phyloP scores from a whole-genome alignment of 768 basidiomycete genomes.

The Flagelloscypha sp. region DNA sequence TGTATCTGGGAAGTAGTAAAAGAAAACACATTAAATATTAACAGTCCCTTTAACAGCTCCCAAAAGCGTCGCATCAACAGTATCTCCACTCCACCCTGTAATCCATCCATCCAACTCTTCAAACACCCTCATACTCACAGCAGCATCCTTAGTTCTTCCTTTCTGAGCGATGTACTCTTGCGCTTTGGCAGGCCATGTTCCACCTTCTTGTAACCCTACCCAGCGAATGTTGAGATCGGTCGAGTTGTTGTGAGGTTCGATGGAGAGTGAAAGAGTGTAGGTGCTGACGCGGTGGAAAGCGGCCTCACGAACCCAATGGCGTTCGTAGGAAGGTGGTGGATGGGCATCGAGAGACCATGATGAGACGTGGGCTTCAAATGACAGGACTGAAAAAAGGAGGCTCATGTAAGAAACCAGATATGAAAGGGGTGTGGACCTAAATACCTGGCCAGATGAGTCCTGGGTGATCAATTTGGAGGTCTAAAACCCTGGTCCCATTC shows the following conservation, averaged over 20 bases:
- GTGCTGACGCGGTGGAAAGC: constrained; percentile 74
- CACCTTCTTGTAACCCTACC: constrained; percentile 73
- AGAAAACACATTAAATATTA: constrained; percentile 33
- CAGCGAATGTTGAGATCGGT: constrained; percentile 56
- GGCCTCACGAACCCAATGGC: constrained; percentile 89
- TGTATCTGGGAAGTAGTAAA: too few species aligned
- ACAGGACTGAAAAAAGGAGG: constrained; percentile 45
- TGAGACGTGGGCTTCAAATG: constrained; percentile 86
- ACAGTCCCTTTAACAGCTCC: constrained; percentile 63
- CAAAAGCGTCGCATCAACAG: constrained; percentile 59
- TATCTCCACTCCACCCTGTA: constrained; percentile 49
- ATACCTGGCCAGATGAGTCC: constrained; percentile 81
- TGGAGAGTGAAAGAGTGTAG: constrained; percentile 66
- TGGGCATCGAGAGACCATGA: constrained; percentile 75
- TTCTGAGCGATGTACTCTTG: constrained; percentile 18
- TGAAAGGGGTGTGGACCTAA: background rate
- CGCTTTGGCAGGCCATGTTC: constrained; percentile 76
- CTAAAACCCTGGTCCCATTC: constrained; percentile 62
- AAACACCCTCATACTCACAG: constrained; percentile 65
- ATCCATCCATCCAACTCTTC: constrained; percentile 71
- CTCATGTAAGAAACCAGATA: background rate
- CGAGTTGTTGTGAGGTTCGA: constrained; percentile 28
- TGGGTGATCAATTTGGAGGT: constrained; percentile 65
- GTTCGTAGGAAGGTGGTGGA: constrained; percentile 64
- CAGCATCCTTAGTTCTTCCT: constrained; percentile 36